phyloP scores from a whole-genome alignment of 805 yeast genomes.

The Ogataea pini region DNA sequence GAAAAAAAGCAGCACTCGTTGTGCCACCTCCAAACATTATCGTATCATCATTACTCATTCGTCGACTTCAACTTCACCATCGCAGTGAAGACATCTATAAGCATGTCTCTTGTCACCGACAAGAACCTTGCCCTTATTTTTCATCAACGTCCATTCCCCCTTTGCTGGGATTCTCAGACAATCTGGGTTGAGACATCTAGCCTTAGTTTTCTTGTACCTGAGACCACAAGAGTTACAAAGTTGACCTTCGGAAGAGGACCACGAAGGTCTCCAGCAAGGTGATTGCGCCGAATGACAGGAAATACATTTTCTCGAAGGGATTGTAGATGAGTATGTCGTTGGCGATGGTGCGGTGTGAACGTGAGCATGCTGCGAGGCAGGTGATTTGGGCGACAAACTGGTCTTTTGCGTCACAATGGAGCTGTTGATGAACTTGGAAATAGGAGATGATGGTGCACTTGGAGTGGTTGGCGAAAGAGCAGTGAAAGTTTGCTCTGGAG shows the following conservation, averaged over 20 bases:
- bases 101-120: constrained; percentile 27
- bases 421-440: constrained; percentile 19
- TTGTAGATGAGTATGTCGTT: constrained; percentile 14
- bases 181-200: constrained; percentile 72
- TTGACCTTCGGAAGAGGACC: constrained; percentile 92
- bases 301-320: constrained; percentile 62
- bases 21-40: too few species aligned
- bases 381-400: constrained; percentile 14
- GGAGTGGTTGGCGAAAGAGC: constrained; percentile 26
- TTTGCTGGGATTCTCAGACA: constrained; percentile 94
- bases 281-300: constrained; percentile 90
- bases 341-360: constrained; percentile 16
- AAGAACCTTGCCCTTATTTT: constrained; percentile 56
- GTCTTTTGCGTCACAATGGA: constrained; percentile 10
- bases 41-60: constrained; percentile 15
- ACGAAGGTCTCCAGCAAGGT: constrained; percentile 98
- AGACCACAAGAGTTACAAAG: constrained; percentile 95
- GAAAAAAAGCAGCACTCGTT: too few species aligned
- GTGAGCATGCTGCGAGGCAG: constrained; percentile 16
- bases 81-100: constrained; percentile 60
- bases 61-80: constrained; percentile 52
- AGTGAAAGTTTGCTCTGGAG: constrained; percentile 12
- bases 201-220: constrained; percentile 90
- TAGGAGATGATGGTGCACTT: constrained; percentile 19
- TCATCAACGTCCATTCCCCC: constrained; percentile 92